Percentiles rank a stretch among this genome's conserved stretches.
phyloP scores from a whole-genome alignment of 257 asterid genomes.

The Paraleonurus japonicus region DNA sequence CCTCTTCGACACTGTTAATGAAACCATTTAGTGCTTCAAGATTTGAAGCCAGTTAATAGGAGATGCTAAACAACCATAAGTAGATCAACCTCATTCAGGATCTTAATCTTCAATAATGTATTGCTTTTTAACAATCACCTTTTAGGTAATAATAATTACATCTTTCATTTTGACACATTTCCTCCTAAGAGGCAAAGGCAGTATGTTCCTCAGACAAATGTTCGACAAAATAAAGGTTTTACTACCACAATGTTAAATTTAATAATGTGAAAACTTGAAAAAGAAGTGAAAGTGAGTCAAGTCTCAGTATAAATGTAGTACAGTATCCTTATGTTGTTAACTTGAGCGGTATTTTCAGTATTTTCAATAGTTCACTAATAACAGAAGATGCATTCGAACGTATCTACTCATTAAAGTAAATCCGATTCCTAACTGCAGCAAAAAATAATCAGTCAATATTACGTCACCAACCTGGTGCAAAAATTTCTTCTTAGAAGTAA shows the following conservation, averaged over 20 bases:
- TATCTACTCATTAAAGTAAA: neutral
- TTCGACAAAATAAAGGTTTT: neutral
- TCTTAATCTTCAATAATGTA: neutral
- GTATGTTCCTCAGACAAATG: neutral
- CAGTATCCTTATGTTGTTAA: neutral
- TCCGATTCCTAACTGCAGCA: neutral
- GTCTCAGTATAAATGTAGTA: neutral
- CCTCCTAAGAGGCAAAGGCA: neutral
- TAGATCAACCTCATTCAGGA: neutral
- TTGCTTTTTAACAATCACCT: neutral
- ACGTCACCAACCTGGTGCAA: neutral
- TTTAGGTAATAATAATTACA: neutral
- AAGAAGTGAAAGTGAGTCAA: neutral
- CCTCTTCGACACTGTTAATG: constrained; percentile 70
- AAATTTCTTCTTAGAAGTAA: neutral
- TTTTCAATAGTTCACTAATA: neutral
- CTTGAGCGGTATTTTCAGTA: neutral
- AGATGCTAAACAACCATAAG: neutral
- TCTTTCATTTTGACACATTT: neutral
- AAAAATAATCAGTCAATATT: neutral
- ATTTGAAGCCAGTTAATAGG: constrained; percentile 2
- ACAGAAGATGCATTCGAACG: neutral
- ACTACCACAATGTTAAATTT: neutral
- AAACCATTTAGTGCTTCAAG: constrained; percentile 15
- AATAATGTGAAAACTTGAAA: neutral